These are phyloP conservation scores for Penicillium arizonense DNA, from an alignment of 495 filamentous ascomycete genomes.

Conservation along the genomic window DNA sequence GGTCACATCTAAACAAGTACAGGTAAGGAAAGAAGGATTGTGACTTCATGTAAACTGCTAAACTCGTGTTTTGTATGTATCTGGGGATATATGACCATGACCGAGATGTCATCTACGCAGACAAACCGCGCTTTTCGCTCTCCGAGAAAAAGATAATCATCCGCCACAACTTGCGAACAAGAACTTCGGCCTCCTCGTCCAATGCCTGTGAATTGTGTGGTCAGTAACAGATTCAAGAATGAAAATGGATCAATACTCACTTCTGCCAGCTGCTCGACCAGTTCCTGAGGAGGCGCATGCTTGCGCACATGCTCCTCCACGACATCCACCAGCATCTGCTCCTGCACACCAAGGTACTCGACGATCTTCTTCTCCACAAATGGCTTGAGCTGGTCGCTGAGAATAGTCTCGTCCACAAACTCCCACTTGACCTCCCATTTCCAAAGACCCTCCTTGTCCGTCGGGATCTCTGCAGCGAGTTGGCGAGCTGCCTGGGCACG, in stretches of 20 bases:
- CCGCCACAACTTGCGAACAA: conserved; percentile 96
- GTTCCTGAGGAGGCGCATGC: conserved; percentile 69
- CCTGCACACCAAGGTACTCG: conserved; percentile 93
- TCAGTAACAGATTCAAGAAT: conserved; percentile 30
- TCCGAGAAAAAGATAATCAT: conserved; percentile 99
- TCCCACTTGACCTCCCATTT: conserved; percentile 92
- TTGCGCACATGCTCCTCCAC: conserved; percentile 85
- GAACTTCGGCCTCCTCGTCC: conserved; percentile 89
- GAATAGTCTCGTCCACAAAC: conserved; percentile 79
- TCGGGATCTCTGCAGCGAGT: conserved; percentile 86
- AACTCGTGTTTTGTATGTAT: too few species aligned
- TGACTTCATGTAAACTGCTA: too few species aligned
- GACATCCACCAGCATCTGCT: conserved; percentile 91
- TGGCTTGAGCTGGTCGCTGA: conserved; percentile 84
- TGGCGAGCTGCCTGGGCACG: conserved; percentile 73
- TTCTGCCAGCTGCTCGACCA: conserved; percentile 82
- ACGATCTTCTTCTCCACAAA: conserved; percentile 99
- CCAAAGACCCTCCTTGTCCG: conserved; percentile 84
- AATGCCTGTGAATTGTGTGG: conserved; percentile 57
- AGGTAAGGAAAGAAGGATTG: neutral
- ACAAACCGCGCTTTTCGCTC: conserved; percentile 86
- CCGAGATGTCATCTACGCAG: conserved; percentile 44
- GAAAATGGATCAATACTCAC: conserved; percentile 49
- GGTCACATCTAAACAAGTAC: neutral
- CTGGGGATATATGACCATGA: neutral